Conservation (phyloP, 768 basidiomycete species). For the Trametes punicea region DNA sequence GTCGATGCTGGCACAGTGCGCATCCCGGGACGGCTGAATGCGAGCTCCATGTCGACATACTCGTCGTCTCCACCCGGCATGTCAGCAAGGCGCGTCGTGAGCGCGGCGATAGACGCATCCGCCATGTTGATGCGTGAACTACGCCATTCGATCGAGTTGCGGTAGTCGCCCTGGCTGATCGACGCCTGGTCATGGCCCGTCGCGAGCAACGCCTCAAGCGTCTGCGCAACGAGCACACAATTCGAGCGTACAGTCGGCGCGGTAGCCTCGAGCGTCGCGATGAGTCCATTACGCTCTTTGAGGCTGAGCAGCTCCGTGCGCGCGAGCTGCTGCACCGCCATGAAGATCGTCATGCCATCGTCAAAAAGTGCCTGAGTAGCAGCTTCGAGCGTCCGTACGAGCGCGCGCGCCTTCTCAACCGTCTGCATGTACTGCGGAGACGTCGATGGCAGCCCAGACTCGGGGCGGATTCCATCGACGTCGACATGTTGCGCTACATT, state of each 20-base stretch:
- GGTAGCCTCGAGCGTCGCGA: neutral
- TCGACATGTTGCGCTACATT: slow-evolving; percentile 82
- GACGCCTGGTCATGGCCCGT: slow-evolving; percentile 72
- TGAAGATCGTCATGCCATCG: slow-evolving; percentile 57
- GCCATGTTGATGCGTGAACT: slow-evolving; percentile 67
- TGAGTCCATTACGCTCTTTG: slow-evolving; percentile 30
- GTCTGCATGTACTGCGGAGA: slow-evolving; percentile 58
- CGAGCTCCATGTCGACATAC: slow-evolving; percentile 28
- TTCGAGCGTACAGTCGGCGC: slow-evolving; percentile 51
- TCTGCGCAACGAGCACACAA: slow-evolving; percentile 50
- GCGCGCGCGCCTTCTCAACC: slow-evolving; percentile 63
- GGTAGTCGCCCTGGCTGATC: slow-evolving; percentile 66
- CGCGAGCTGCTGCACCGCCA: slow-evolving; percentile 47
- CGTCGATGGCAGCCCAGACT: slow-evolving; percentile 38
- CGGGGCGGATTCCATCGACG: slow-evolving; percentile 66
- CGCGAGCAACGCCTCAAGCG: slow-evolving; percentile 57
- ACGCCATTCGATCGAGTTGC: slow-evolving; percentile 73
- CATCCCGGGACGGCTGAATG: slow-evolving; percentile 22
- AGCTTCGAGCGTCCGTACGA: slow-evolving; percentile 69
- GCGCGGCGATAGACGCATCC: slow-evolving; percentile 40
- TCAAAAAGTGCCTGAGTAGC: slow-evolving; percentile 73
- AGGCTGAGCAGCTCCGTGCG: slow-evolving; percentile 21
- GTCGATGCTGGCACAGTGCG: slow-evolving; percentile 7
- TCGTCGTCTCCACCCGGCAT: slow-evolving; percentile 46
- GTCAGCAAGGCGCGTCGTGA: slow-evolving; percentile 32